These are phyloP conservation scores for Picocystis sp. DNA, from an alignment of 163 green algal genomes.

Conservation along the genomic window DNA sequence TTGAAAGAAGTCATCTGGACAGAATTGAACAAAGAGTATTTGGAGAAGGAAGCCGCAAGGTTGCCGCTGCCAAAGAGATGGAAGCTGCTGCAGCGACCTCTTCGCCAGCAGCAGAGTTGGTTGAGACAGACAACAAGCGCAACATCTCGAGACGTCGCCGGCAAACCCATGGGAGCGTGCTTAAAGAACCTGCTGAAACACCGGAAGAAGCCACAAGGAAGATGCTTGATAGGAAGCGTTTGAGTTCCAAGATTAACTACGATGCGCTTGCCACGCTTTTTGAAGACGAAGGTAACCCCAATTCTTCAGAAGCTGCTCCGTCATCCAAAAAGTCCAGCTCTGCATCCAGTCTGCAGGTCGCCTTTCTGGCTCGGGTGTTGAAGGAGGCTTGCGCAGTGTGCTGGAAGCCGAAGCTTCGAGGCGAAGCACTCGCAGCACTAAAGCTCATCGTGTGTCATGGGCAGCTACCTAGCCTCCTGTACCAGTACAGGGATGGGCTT, in stretches of 20 bases:
- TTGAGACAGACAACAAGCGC: neutral
- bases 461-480: no score
- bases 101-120: neutral
- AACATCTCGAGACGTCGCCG: neutral
- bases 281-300: conserved; percentile 2
- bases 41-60: conserved; percentile 18
- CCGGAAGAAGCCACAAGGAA: neutral
- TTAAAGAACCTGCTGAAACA: conserved; percentile 2
- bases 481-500: no score
- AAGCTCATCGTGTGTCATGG: no score
- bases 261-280: conserved; percentile 16
- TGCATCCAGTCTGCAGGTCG: no score
- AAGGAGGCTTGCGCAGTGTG: no score
- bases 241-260: conserved; percentile 29
- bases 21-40: conserved; percentile 27
- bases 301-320: neutral
- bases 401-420: no score
- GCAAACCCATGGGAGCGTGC: neutral
- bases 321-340: no score
- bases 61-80: conserved; percentile 10
- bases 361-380: no score
- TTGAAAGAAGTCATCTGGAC: conserved; percentile 23
- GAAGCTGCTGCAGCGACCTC: neutral
- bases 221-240: conserved; percentile 10
- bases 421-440: no score